These are phyloP conservation scores for Cutaneotrichosporon sp. DNA, from an alignment of 1,284 basidiomycete genomes.

Conservation along the genomic window DNA sequence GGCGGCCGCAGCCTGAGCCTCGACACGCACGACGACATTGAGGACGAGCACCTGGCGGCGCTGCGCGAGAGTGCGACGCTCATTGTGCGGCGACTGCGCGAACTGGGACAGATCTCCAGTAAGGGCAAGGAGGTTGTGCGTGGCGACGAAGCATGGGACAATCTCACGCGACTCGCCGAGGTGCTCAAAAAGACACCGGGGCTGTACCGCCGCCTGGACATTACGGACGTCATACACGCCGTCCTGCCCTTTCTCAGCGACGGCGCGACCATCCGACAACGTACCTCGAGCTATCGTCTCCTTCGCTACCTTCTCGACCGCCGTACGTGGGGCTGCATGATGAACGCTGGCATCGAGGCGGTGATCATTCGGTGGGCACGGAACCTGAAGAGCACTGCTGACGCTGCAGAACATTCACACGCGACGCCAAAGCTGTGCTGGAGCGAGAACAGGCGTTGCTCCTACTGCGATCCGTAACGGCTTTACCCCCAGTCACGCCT, in stretches of 20 bases:
- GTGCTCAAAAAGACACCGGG: constrained; percentile 69
- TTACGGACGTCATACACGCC: constrained; percentile 67
- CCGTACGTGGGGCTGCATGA: constrained; percentile 47
- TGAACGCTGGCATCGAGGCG: constrained; percentile 64
- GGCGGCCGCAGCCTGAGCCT: neutral
- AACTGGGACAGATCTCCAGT: constrained; percentile 13
- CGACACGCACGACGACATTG: neutral
- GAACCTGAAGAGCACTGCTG: neutral
- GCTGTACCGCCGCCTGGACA: constrained; percentile 68
- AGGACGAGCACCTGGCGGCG: constrained; percentile 17
- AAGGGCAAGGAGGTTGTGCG: constrained; percentile 26
- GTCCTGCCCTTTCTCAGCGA: constrained; percentile 73
- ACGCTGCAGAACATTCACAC: constrained; percentile 63
- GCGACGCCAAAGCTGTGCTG: constrained; percentile 69
- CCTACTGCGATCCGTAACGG: constrained; percentile 76
- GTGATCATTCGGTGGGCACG: constrained; percentile 69
- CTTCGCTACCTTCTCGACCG: constrained; percentile 71
- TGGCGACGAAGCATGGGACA: constrained; percentile 30
- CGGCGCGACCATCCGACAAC: constrained; percentile 62
- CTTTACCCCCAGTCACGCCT: constrained; percentile 25
- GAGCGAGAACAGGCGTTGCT: constrained; percentile 96
- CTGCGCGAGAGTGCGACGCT: constrained; percentile 23
- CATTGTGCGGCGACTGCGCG: constrained; percentile 19
- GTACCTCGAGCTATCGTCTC: constrained; percentile 81
- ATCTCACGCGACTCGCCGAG: constrained; percentile 62